Evolutionary conservation across 2,329 filamentous ascomycete genomes (phyloP), one percentile per base, ranked within the genome.

Genomic region (Aspergillus texensis): DNA sequence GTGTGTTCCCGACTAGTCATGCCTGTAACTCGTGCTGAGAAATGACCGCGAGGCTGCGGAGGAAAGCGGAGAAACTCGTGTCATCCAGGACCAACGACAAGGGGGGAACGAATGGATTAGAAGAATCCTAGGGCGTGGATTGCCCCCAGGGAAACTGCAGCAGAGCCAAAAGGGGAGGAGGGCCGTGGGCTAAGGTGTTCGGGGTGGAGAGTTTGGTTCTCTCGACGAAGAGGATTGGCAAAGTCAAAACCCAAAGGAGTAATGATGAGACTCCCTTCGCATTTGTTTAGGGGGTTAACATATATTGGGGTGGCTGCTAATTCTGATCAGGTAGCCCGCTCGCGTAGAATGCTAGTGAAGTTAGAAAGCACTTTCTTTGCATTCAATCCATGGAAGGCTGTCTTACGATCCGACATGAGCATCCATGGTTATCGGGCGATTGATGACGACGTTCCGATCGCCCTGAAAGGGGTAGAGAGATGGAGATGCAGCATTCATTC

Each of bases 11-110:
- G 62, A 57, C 57, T 46, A 55, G 56, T 55, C 55, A 59, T 60
- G 61, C 58, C 62, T 67, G 59, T 50, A 61, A 60, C 68, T 70
- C 65, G 65, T 69, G 68, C 61, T 64, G 52, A 39, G 24, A 62
- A 55, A 39, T 54, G 26, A 57, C 43, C 32, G 54, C 53, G 48
- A 60, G 32, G 53, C 56, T 63, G 61, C 61, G 65, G 57, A 58
- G 57, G 57, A 58, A 55, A 61, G 61, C 62, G 50, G 63, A 60
- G 66, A 62, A 64, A 61, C 46, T 67, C 56, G 45, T 62, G 55
- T 54, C 52, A 62, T 30, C 36, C 10, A 59, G 48, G 19, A 28
- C 43, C 43, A 52, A 28, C 59, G 54, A 50, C 45, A 32, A 60
- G 60, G 45, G 54, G 30, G 54, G 24, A 5, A 30, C 30, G 52